Conservation (phyloP, 2,329 filamentous ascomycete genomes). For the Tolypocladium pustulatum region DNA sequence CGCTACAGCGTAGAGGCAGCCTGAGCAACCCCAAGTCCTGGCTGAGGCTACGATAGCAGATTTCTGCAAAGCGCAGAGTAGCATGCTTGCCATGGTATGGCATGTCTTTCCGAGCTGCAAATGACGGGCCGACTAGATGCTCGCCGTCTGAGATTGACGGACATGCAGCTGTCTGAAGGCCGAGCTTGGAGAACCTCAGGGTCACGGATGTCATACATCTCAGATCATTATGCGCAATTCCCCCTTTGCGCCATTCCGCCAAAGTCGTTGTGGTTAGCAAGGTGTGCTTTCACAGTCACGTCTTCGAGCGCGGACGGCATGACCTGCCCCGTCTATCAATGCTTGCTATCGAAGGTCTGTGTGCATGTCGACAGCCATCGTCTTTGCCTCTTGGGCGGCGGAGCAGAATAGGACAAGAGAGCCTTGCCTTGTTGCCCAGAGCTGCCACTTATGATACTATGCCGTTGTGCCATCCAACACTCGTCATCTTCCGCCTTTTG, state of each 20-base stretch:
- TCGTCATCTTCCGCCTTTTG: background rate
- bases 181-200: background rate
- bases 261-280: background rate
- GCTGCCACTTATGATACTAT: background rate
- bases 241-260: background rate
- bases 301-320: conserved; percentile 1
- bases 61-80: background rate
- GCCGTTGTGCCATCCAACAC: background rate
- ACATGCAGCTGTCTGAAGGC: background rate
- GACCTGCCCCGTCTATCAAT: conserved; percentile 2
- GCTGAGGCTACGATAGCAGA: background rate
- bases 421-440: background rate
- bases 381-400: too few species aligned
- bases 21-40: background rate
- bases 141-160: background rate
- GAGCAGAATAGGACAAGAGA: background rate
- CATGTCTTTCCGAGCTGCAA: background rate
- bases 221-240: too few species aligned
- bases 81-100: background rate
- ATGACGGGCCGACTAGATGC: background rate
- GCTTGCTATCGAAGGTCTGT: conserved; percentile 3
- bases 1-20: too few species aligned
- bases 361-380: background rate
- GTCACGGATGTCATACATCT: background rate
- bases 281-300: background rate